Base-by-base conservation (phyloP, 208 protist species). In the Trypanosoma brucei region DNA sequence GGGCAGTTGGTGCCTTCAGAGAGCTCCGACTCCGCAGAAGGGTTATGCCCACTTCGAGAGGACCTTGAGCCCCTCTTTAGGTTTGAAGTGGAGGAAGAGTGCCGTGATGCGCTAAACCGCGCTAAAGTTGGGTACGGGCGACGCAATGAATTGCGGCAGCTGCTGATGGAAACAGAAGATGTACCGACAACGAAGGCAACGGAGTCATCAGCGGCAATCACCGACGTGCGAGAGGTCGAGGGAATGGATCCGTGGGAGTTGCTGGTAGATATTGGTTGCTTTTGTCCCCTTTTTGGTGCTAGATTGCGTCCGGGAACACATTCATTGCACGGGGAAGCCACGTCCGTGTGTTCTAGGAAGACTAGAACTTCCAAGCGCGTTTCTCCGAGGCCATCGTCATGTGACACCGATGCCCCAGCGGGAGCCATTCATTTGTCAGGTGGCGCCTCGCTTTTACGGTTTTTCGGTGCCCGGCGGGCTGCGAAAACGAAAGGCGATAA, bases 31-130 rank as follows among this genome's bases (percentile, higher is more conserved):
- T 46, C 42, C 8, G 42, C 6, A 46, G 42, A 46, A 6, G 42
- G 6, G 42, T 6, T 46, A 6, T 14, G 42, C 42, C 8, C 11
- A 6, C 42, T 11, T 14, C 8, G 6, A 14, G 42, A 46, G 6
- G 42, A 46, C 42, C 11, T 46, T 6, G 42, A 46, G 6, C 8
- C 42, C 8, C 42, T 14, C 6, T 46, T 46, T 11, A 46, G 42
- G 42, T 6, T 11, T 6, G 40, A 64, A 22, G 9, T 64, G 6
- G 46, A 64, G 11, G 56, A 64, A 13, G 40, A 59, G 37, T 63
- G 50, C 13, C 46, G 30, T 48, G 66, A 72, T 31, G n/a, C 57
- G 1, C 4, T 62, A 14, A 14, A 39, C 44, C 57, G 57, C 35
- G 31, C 52, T 8, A 49, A 37, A 37, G 52, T 40, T 3, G 57